Conservation (phyloP, 495 filamentous ascomycete genomes). For the Cladorrhinum samala region DNA sequence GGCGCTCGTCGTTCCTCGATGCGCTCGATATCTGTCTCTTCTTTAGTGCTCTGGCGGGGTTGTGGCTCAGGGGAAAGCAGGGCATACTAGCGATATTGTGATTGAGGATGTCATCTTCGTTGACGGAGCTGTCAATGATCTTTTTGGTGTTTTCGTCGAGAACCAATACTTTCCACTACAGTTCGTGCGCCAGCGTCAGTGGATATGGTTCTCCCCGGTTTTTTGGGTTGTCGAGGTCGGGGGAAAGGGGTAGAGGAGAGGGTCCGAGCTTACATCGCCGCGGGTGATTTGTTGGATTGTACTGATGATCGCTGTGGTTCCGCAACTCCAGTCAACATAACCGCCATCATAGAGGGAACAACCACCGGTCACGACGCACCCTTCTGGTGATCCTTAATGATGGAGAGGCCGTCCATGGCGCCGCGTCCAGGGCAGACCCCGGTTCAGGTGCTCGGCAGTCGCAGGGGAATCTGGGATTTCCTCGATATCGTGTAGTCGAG, state of each 20-base stretch:
- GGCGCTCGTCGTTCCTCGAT: constrained; percentile 76
- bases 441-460: constrained; percentile 8
- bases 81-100: constrained; percentile 85
- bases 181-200: constrained; percentile 10
- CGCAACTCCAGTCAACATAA: neutral
- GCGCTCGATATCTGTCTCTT: constrained; percentile 69
- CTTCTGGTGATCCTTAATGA: constrained; percentile 32
- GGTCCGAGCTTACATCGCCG: constrained; percentile 49
- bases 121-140: constrained; percentile 79
- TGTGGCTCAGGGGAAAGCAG: neutral
- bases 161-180: constrained; percentile 91
- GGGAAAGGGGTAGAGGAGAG: constrained; percentile 13
- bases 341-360: neutral
- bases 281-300: constrained; percentile 49
- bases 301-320: constrained; percentile 35
- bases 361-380: constrained; percentile 13
- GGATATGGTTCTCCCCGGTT: neutral
- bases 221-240: neutral
- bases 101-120: constrained; percentile 92
- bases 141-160: constrained; percentile 73
- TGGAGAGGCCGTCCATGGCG: constrained; percentile 30
- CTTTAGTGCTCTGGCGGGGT: constrained; percentile 10
- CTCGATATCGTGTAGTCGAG: neutral
- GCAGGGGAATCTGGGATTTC: neutral
- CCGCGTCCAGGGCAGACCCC: constrained; percentile 11